Conservation (phyloP, 305 asterid genomes). For the Withania somnifera region DNA sequence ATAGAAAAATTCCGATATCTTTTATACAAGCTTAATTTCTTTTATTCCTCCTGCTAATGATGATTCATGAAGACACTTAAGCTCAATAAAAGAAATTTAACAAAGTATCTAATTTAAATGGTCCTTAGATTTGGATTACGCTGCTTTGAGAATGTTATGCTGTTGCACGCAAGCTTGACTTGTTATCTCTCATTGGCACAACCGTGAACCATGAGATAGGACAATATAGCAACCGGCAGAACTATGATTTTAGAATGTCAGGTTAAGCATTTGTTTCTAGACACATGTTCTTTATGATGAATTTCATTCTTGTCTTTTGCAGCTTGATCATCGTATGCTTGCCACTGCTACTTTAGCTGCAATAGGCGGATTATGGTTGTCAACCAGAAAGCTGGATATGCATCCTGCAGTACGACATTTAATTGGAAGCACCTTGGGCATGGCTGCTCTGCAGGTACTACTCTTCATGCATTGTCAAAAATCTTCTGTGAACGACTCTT, state of each 20-base stretch:
- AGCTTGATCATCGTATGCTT: slow-evolving; percentile 92
- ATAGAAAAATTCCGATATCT: not conserved
- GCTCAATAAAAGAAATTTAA: not conserved
- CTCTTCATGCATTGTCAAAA: not conserved
- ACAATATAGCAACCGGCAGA: not conserved
- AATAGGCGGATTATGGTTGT: slow-evolving; percentile 69
- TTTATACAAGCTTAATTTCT: not conserved
- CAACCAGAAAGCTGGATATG: slow-evolving; percentile 55
- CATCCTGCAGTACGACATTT: slow-evolving; percentile 68
- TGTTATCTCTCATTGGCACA: not conserved
- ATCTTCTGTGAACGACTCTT: not conserved
- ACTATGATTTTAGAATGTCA: not conserved
- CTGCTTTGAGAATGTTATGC: not conserved
- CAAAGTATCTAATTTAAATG: no score
- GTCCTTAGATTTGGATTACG: not conserved
- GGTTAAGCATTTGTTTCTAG: not conserved
- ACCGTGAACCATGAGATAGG: not conserved
- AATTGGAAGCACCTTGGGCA: slow-evolving; percentile 62
- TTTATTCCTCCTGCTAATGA: not conserved
- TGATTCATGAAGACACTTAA: not conserved
- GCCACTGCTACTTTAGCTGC: slow-evolving; percentile 77
- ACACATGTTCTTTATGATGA: not conserved
- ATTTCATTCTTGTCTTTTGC: not conserved
- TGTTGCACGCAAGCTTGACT: not conserved
- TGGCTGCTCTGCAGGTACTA: slow-evolving; percentile 88